A percentile compares a stretch with the other conserved stretches of the same genome.
These are phyloP conservation scores for Leucosporidium yakuticum DNA, from an alignment of 768 basidiomycete genomes.

Conservation along the genomic window DNA sequence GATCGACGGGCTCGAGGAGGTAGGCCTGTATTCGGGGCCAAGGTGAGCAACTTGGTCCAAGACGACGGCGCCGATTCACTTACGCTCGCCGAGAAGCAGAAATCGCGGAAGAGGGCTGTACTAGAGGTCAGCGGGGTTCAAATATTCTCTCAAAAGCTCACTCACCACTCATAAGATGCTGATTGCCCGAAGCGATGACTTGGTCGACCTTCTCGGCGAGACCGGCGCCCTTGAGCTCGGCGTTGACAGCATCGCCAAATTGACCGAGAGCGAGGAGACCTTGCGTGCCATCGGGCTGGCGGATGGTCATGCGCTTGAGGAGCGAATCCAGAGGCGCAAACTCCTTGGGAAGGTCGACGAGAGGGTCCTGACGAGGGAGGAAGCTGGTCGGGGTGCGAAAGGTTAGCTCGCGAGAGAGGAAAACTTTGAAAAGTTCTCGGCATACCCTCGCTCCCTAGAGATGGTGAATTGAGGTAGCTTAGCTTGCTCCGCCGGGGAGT, in stretches of 20 bases:
- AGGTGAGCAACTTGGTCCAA: conserved; percentile 30
- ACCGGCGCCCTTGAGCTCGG: conserved; percentile 39
- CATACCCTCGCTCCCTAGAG: not conserved
- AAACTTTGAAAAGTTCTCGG: not conserved
- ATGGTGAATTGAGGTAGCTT: not conserved
- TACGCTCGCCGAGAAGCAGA: conserved; percentile 33
- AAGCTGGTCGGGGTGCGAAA: not conserved
- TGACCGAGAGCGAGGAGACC: conserved; percentile 41
- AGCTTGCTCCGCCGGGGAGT: not conserved
- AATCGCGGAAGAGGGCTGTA: conserved; percentile 41
- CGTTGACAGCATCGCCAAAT: conserved; percentile 41
- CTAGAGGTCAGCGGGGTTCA: conserved; percentile 5
- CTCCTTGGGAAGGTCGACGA: conserved; percentile 37
- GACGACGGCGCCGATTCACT: no score
- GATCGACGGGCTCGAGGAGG: conserved; percentile 42
- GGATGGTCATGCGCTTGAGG: conserved; percentile 43
- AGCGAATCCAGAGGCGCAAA: conserved; percentile 41
- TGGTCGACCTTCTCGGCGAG: conserved; percentile 37
- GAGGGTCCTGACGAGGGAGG: conserved; percentile 36
- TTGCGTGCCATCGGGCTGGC: conserved; percentile 39
- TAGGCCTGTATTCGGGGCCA: conserved; percentile 33
- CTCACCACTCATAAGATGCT: conserved; percentile 5
- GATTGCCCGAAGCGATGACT: conserved; percentile 21
- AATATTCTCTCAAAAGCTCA: no score
- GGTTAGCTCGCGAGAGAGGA: not conserved